phyloP scores from a whole-genome alignment of 139 green algal genomes.

The Mychonastes homosphaera region DNA sequence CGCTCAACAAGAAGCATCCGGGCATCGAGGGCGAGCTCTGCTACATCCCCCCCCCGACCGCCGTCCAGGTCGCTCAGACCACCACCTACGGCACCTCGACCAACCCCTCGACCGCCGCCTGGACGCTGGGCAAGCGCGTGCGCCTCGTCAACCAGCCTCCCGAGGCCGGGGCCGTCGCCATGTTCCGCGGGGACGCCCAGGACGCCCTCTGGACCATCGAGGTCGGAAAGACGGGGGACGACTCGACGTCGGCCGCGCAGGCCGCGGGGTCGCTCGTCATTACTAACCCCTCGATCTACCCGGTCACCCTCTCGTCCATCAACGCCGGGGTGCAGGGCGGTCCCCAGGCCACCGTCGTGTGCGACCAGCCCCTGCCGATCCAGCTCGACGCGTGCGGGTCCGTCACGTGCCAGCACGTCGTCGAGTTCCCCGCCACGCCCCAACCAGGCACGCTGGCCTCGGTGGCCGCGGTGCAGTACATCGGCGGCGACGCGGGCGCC shows the following conservation, averaged over 20 bases:
- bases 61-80: slow-evolving; percentile 17
- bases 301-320: slow-evolving; percentile 13
- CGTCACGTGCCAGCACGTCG: slow-evolving; percentile 11
- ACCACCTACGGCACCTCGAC: slow-evolving; percentile 15
- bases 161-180: slow-evolving; percentile 6
- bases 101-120: slow-evolving; percentile 13
- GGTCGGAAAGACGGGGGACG: too few relatives aligned
- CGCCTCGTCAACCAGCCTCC: not conserved
- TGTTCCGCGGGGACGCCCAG: slow-evolving; percentile 20
- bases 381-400: slow-evolving; percentile 17
- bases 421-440: slow-evolving; percentile 6
- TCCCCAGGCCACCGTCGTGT: slow-evolving; percentile 10
- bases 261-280: too few relatives aligned
- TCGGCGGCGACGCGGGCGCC: not conserved
- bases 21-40: slow-evolving; percentile 24
- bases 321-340: slow-evolving; percentile 9
- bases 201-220: too few relatives aligned
- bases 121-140: slow-evolving; percentile 16
- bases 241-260: too few relatives aligned
- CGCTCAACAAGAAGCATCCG: too few relatives aligned
- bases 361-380: slow-evolving; percentile 8
- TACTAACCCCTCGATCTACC: slow-evolving; percentile 3
- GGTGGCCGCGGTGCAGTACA: slow-evolving; percentile 13
- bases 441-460: slow-evolving; percentile 7
- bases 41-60: slow-evolving; percentile 8